phyloP scores from a whole-genome alignment of 495 filamentous ascomycete species.

The Podospora appendiculata region DNA sequence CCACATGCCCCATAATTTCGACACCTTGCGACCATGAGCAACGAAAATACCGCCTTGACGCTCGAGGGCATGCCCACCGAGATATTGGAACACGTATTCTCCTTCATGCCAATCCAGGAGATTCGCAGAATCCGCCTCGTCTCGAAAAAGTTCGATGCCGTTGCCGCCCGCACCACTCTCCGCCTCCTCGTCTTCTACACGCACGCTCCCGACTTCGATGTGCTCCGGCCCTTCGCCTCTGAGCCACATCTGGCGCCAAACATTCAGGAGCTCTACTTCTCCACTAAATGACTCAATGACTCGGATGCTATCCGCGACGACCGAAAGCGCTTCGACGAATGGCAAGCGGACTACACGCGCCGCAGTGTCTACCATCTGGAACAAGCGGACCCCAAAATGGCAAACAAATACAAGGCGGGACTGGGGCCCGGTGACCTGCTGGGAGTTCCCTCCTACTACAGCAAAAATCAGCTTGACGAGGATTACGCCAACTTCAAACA shows the following conservation, averaged over 20 bases:
- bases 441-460: not conserved
- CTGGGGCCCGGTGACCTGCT: not conserved
- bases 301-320: not conserved
- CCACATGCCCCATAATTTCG: no score
- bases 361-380: no score
- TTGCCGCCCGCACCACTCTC: not conserved
- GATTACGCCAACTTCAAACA: no score
- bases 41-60: no score
- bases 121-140: not conserved
- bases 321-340: no score
- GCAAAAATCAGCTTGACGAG: no score
- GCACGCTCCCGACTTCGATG: not conserved
- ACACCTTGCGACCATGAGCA: no score
- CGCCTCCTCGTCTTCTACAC: not conserved
- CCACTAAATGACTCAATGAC: not conserved
- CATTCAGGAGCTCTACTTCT: not conserved
- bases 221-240: not conserved
- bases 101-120: not conserved
- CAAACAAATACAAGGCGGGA: no score
- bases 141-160: not conserved
- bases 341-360: no score
- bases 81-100: not conserved
- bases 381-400: no score
- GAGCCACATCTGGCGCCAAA: not conserved
- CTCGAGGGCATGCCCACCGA: no score